Percentiles rank a stretch among this genome's conserved stretches.
Evolutionary conservation across 2,329 filamentous ascomycete genomes (phyloP).

Genomic region (Trichoderma semiorbis): DNA sequence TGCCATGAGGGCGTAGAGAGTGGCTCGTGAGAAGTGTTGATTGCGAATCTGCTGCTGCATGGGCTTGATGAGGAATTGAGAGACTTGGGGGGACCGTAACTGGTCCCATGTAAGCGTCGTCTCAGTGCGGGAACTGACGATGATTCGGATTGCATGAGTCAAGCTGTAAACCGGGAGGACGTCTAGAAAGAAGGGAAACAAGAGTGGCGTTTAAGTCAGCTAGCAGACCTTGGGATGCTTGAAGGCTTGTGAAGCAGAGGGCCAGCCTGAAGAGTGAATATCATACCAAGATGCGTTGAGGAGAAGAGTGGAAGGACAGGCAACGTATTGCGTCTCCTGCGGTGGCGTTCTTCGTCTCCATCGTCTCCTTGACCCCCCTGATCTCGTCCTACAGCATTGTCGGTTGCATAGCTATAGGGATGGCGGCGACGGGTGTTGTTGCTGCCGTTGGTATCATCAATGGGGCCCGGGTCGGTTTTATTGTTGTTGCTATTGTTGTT

Average conservation of each 20-base stretch:
- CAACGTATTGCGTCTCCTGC: slow-evolving; percentile 26
- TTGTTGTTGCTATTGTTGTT: background rate
- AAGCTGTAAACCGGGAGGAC: slow-evolving; percentile 84
- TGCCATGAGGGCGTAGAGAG: slow-evolving; percentile 84
- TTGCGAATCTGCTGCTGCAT: slow-evolving; percentile 85
- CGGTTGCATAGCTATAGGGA: slow-evolving; percentile 40
- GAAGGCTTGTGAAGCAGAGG: background rate
- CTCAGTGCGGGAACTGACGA: slow-evolving; percentile 82
- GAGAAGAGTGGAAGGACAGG: slow-evolving; percentile 74
- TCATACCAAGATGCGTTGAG: slow-evolving; percentile 67
- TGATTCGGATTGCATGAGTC: slow-evolving; percentile 82
- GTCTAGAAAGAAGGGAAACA: slow-evolving; percentile 50
- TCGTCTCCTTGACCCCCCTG: slow-evolving; percentile 27
- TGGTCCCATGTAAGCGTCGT: slow-evolving; percentile 94
- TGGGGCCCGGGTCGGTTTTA: background rate
- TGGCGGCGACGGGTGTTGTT: slow-evolving; percentile 1
- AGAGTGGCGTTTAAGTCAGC: background rate
- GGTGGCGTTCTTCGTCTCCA: slow-evolving; percentile 38
- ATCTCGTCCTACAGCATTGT: slow-evolving; percentile 39
- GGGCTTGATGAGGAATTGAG: slow-evolving; percentile 91
- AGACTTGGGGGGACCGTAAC: slow-evolving; percentile 89
- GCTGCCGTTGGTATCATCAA: background rate
- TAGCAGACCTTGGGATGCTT: background rate
- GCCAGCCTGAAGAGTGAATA: background rate
- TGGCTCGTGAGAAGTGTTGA: slow-evolving; percentile 80